Evolutionary conservation across 2,329 filamentous ascomycete genomes (phyloP), one percentile per base, ranked within the genome.

Genomic region (Dothideomycetes sp.): DNA sequence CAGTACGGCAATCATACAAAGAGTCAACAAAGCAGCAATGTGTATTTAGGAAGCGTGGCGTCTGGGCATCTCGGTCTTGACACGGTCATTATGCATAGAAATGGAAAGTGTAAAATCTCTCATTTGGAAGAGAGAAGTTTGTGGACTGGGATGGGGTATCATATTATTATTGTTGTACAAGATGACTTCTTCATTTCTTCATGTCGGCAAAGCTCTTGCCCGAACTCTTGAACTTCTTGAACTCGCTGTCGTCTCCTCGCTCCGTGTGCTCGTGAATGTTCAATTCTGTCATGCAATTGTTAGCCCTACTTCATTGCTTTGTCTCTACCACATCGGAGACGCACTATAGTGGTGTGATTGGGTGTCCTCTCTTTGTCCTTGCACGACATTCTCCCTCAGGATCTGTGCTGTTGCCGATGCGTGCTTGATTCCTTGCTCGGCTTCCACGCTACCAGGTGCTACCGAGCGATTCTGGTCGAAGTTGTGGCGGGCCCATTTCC

Each of bases 221-320:
- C 32, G 55, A 60, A 15, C 55, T 54, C 46, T 57, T 62, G 44
- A 72, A 70, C 37, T 77, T 68, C 62, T 88, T 93, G 53, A 95
- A 77, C 24, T 81, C 84, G 51, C 95, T 87, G 56, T 98, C 98
- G 63, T 96, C 84, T 39, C 91, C 87, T 48, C 85, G 73, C 61
- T 98, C 89, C 19, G 82, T 98, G 48, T 94, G 68, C 45, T 94
- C 75, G 59, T 96, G 91, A 62, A 98, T 95, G 37, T 81, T 74
- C 42, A 96, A 65, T 57, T 82, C 87, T 95, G 50, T 48, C 27
- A 14, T n/a, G n/a, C n/a, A 10, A 22, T 32, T 31, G 32, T 40
- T 33, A 40, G n/a, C n/a, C n/a, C n/a, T n/a, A n/a, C n/a, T n/a
- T n/a, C n/a, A n/a, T n/a, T n/a, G n/a, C n/a, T n/a, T n/a, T n/a